These are phyloP conservation scores for Alternaria ethzedia DNA, from an alignment of 2,329 filamentous ascomycete species.

Conservation along the genomic window DNA sequence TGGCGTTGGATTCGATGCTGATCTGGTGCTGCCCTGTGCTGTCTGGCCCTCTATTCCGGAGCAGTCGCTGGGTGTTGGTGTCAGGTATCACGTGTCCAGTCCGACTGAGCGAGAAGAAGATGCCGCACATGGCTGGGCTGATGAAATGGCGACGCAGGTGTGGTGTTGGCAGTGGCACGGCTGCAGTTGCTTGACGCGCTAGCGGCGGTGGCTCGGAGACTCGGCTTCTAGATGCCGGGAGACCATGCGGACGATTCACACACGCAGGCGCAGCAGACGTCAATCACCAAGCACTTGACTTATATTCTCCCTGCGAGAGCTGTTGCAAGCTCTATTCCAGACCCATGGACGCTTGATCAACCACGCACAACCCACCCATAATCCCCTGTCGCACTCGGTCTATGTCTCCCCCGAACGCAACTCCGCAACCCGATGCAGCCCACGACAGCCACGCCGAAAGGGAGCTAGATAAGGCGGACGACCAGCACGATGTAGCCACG, in stretches of 20 bases:
- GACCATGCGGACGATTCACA: conserved; percentile 20
- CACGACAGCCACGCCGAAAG: conserved; percentile 25
- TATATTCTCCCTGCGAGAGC: conserved; percentile 7
- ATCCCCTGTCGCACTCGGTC: conserved; percentile 31
- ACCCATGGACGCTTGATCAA: conserved; percentile 32
- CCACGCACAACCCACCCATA: background rate
- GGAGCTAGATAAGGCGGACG: conserved; percentile 23
- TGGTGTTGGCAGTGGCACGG: conserved; percentile 9
- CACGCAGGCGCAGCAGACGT: conserved; percentile 18
- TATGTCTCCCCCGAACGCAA: conserved; percentile 45
- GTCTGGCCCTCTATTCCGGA: conserved; percentile 46
- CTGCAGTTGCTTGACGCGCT: background rate
- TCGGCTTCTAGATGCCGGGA: conserved; percentile 29
- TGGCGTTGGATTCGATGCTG: conserved; percentile 8
- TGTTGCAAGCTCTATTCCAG: conserved; percentile 11
- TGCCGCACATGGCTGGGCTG: conserved; percentile 51
- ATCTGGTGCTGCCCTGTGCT: conserved; percentile 25
- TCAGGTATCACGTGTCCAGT: conserved; percentile 31
- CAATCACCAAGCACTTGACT: conserved; percentile 12
- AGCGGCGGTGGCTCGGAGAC: conserved; percentile 21
- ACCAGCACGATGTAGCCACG: conserved; percentile 7
- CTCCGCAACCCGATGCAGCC: conserved; percentile 40
- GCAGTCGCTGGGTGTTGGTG: conserved; percentile 27
- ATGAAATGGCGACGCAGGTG: conserved; percentile 12
- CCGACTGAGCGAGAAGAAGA: conserved; percentile 58